A percentile compares a stretch with the other conserved stretches of the same genome.
Evolutionary conservation across 2,329 filamentous ascomycete genomes (phyloP).

Genomic region (Dendryphion nanum): DNA sequence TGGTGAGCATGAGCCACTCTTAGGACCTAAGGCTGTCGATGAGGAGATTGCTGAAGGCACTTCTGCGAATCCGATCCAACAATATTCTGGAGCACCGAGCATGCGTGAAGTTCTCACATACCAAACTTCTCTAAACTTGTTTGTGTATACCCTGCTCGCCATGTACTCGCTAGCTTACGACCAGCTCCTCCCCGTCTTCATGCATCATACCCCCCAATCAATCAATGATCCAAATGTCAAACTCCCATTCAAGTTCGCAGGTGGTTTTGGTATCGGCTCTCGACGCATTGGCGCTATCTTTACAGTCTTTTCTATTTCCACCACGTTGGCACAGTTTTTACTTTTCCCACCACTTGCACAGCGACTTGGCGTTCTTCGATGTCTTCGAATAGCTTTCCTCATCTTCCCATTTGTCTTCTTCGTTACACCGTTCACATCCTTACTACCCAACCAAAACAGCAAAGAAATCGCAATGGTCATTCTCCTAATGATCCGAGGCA

Average conservation of each 20-base stretch:
- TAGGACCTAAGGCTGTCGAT: conserved; percentile 9
- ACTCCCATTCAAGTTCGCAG: conserved; percentile 77
- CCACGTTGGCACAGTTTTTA: conserved; percentile 81
- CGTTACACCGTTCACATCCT: conserved; percentile 75
- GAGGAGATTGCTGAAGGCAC: conserved; percentile 9
- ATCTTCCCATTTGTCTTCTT: conserved; percentile 75
- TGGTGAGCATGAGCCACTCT: conserved; percentile 30
- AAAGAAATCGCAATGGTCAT: conserved; percentile 63
- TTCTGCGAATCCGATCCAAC: neutral
- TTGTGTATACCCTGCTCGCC: conserved; percentile 77
- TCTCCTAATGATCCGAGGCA: conserved; percentile 72
- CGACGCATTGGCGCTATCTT: conserved; percentile 81
- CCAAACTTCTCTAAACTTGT: conserved; percentile 72
- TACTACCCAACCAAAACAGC: conserved; percentile 50
- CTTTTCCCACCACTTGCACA: conserved; percentile 76
- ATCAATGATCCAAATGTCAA: conserved; percentile 54
- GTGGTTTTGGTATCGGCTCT: conserved; percentile 74
- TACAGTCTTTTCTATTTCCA: conserved; percentile 75
- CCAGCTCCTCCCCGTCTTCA: conserved; percentile 75
- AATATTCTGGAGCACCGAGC: conserved; percentile 24
- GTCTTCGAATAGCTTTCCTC: conserved; percentile 66
- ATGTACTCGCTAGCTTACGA: conserved; percentile 83
- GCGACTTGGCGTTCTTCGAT: conserved; percentile 70
- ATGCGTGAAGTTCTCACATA: conserved; percentile 68
- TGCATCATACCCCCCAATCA: conserved; percentile 67